These are phyloP conservation scores for Suillus discolor DNA, from an alignment of 768 basidiomycete species.

Conservation along the genomic window DNA sequence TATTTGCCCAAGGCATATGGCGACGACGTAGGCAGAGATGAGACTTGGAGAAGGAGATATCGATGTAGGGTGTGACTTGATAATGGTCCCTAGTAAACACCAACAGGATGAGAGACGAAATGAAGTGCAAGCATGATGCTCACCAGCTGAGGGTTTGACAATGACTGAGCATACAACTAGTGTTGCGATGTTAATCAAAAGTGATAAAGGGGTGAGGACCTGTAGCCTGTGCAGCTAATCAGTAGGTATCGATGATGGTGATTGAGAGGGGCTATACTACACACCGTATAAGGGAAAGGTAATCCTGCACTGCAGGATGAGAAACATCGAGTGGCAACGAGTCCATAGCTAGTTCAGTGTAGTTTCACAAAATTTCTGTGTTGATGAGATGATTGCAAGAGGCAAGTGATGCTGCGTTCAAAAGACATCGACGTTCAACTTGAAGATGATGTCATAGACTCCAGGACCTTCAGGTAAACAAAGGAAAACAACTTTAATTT, in stretches of 20 bases:
- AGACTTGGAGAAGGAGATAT: constrained; percentile 66
- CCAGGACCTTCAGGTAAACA: background rate
- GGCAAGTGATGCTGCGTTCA: background rate
- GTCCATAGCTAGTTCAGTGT: constrained; percentile 46
- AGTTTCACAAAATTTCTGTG: background rate
- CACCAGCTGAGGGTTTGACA: constrained; percentile 64
- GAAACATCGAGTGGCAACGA: constrained; percentile 57
- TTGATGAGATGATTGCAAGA: background rate
- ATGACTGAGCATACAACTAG: constrained; percentile 70
- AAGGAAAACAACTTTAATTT: constrained; percentile 2
- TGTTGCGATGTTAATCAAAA: constrained; percentile 78
- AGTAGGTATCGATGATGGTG: background rate
- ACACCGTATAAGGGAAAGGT: constrained; percentile 63
- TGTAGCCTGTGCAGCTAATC: constrained; percentile 55
- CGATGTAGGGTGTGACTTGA: constrained; percentile 60
- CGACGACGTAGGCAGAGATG: constrained; percentile 61
- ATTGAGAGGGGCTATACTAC: constrained; percentile 21
- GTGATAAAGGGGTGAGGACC: constrained; percentile 82
- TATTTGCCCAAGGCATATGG: constrained; percentile 67
- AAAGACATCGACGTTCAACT: background rate
- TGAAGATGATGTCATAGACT: constrained; percentile 6
- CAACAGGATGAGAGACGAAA: background rate
- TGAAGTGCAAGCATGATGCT: constrained; percentile 12
- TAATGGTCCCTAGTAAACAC: constrained; percentile 46
- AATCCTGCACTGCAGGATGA: constrained; percentile 65